phyloP scores from a whole-genome alignment of 257 asterid genomes.

The Leptodermis oblonga region DNA sequence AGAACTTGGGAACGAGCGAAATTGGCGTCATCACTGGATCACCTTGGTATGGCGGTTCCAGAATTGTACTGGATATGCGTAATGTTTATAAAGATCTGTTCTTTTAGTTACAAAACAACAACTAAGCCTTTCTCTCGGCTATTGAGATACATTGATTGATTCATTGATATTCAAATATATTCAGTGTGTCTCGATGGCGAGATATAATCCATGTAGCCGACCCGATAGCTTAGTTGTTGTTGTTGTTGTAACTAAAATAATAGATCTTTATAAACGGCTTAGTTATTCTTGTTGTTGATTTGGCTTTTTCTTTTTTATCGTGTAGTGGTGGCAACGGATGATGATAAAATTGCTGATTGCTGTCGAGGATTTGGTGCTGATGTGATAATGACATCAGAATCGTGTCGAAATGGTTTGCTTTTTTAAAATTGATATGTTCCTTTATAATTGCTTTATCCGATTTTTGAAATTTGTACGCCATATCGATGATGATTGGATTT shows the following conservation, averaged over 20 bases:
- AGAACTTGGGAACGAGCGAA: constrained; percentile 95
- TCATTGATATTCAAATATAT: too few species aligned
- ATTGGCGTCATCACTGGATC: constrained; percentile 71
- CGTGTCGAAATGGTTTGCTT: constrained; percentile 70
- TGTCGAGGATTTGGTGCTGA: constrained; percentile 90
- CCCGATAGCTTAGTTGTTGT: too few species aligned
- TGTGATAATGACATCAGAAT: constrained; percentile 83
- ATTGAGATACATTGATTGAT: too few species aligned
- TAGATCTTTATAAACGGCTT: too few species aligned
- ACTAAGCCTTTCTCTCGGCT: too few species aligned
- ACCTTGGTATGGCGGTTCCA: constrained; percentile 43
- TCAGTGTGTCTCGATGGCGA: too few species aligned
- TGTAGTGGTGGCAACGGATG: constrained; percentile 90
- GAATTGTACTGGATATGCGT: not conserved
- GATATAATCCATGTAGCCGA: too few species aligned
- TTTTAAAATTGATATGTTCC: not conserved
- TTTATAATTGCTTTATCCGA: not conserved
- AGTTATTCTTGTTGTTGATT: too few species aligned
- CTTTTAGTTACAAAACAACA: constrained; percentile 12
- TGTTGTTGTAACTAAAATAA: too few species aligned
- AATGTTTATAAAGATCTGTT: not conserved
- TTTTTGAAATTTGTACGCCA: not conserved
- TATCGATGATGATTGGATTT: not conserved
- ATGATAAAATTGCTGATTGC: constrained; percentile 83
- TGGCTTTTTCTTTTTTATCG: constrained; percentile 13